A percentile compares a stretch with the other conserved stretches of the same genome.
These are phyloP conservation scores for Lachancea thermotolerans DNA, from an alignment of 805 yeast species.

Conservation along the genomic window DNA sequence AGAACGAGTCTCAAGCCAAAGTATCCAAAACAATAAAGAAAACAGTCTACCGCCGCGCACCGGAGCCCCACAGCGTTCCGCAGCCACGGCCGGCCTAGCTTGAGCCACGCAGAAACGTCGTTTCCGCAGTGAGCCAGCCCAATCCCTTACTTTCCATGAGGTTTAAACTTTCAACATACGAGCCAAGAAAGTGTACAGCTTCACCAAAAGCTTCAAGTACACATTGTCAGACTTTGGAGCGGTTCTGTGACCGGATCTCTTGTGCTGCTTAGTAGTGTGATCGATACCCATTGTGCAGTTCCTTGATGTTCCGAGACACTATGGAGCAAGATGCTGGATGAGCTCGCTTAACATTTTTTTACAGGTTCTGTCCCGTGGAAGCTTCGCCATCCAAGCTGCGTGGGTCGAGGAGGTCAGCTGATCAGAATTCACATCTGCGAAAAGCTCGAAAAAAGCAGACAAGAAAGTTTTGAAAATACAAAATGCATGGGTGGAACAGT, in stretches of 20 bases:
- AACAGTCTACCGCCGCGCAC: not conserved
- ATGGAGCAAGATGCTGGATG: not conserved
- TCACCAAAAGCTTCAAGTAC: constrained; percentile 96
- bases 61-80: too few species aligned
- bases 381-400: too few species aligned
- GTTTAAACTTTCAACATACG: constrained; percentile 58
- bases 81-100: not conserved
- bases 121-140: constrained; percentile 11
- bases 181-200: constrained; percentile 98
- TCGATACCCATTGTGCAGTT: constrained; percentile 81
- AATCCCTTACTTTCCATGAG: constrained; percentile 10
- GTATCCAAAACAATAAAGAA: not conserved
- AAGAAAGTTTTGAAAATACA: too few species aligned
- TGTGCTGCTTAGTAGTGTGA: constrained; percentile 94
- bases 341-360: too few species aligned
- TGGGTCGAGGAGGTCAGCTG: too few species aligned
- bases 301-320: not conserved
- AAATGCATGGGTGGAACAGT: too few species aligned
- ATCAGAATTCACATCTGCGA: too few species aligned
- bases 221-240: constrained; percentile 99
- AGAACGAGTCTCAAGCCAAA: constrained; percentile 7
- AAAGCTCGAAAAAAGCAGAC: too few species aligned
- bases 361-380: too few species aligned
- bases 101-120: not conserved
- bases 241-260: constrained; percentile 90